Evolutionary conservation across 768 basidiomycete species (phyloP), one percentile per base, ranked within the genome.

Genomic region (Leccinum subtestaceum): DNA sequence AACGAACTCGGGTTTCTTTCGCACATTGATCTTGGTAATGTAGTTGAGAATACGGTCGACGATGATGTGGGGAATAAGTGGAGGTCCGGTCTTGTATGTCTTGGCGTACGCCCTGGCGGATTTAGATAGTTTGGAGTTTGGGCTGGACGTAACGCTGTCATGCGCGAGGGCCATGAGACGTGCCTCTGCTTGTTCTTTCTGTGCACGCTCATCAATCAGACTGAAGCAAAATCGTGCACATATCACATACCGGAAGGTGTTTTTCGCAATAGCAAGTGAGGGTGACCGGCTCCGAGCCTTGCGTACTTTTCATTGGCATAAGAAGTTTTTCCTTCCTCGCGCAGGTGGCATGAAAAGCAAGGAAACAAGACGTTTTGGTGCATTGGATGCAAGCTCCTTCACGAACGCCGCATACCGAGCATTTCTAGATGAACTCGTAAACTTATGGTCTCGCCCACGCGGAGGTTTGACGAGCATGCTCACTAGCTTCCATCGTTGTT

Each of bases 301-400:
- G 86, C 0, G 85, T 80, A 31, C 84, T 84, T 70, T 94, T 94
- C 92, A 94, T 94, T 0, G 92, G 89, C 75, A 93, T 80, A 29
- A 98, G 72, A 3, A 95, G 70, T 65, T 89, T 93, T 65, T 91
- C 85, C 64, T 88, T 89, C 13, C 96, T 81, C 1, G 95, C 97
- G 68, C 97, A 99, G 0, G 96, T 95, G 1, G 90, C 83, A 70
- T 99, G 97, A 66, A 97, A 99, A 0, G 97, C 95, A 15, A 89
- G 80, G 72, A 92, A 95, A 75, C 97, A 98, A 1, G 86, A 88
- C 2, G 83, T 78, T 74, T 93, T 96, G 55, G 86, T 88, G 72
- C 97, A 99, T 72, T 98, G 97, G 47, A 99, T 96, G 72, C 96
- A 98, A 0, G 96, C 95, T 5, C 96, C 96, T 53, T 79, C 75